These are phyloP conservation scores for Obelidium mucronatum DNA, from an alignment of 192 early-diverging fungal genomes.

Conservation along the genomic window DNA sequence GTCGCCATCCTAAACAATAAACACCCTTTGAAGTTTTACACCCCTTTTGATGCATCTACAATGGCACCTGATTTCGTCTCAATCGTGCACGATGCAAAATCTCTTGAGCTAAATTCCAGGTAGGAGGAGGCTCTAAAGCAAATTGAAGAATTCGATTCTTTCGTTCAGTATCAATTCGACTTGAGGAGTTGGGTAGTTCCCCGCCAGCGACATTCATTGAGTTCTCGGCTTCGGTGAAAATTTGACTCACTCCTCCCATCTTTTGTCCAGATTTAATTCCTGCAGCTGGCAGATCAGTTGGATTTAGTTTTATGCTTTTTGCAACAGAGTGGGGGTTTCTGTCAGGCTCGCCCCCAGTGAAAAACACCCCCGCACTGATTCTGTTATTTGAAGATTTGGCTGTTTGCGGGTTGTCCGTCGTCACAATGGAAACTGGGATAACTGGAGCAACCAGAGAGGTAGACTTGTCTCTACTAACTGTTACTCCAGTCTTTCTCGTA, in stretches of 20 bases:
- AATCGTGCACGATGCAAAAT: constrained; percentile 27
- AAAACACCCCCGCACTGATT: neutral
- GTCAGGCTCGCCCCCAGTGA: neutral
- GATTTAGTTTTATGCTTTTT: neutral
- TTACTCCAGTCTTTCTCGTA: too few relatives aligned
- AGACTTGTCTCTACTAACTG: too few relatives aligned
- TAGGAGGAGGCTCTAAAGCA: constrained; percentile 20
- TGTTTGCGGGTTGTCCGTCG: too few relatives aligned
- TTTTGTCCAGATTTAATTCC: neutral
- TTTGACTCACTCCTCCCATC: neutral
- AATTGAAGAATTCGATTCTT: constrained; percentile 14
- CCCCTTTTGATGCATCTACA: neutral
- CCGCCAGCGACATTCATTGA: neutral
- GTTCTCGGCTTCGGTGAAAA: neutral
- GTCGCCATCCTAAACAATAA: neutral
- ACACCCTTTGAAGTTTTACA: neutral
- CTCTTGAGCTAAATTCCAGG: constrained; percentile 29
- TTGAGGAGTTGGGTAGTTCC: too few relatives aligned
- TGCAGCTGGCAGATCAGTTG: neutral
- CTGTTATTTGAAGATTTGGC: too few relatives aligned
- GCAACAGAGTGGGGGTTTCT: too few relatives aligned
- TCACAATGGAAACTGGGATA: too few relatives aligned
- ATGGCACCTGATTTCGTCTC: constrained; percentile 2
- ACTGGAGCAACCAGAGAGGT: too few relatives aligned
- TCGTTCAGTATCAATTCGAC: neutral